Evolutionary conservation across 805 yeast species (phyloP).

Genomic region (Scheffersomyces coipomensis): DNA sequence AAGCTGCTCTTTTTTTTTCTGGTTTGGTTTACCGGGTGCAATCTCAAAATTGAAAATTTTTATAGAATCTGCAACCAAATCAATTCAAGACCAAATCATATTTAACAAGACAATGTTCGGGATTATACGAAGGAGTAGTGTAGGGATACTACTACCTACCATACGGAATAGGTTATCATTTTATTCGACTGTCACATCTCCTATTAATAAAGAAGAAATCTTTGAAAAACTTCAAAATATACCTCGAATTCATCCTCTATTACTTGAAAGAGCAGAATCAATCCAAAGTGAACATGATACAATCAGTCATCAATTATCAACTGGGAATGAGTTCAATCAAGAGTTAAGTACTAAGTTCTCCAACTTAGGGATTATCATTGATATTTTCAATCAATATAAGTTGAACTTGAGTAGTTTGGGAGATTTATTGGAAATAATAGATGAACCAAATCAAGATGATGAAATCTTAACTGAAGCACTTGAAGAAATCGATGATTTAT

Average conservation of each 20-base stretch:
- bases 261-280: constrained; percentile 32
- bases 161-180: too few species aligned
- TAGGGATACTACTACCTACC: too few species aligned
- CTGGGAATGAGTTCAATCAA: constrained; percentile 22
- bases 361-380: constrained; percentile 27
- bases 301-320: constrained; percentile 8
- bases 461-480: constrained; percentile 56
- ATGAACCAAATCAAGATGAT: constrained; percentile 33
- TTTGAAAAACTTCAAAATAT: constrained; percentile 4
- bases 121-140: too few species aligned
- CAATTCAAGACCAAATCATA: too few species aligned
- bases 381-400: constrained; percentile 27
- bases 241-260: constrained; percentile 38
- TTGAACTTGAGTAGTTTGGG: constrained; percentile 21
- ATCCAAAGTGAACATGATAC: constrained; percentile 25
- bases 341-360: constrained; percentile 32
- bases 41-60: too few species aligned
- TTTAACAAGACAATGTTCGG: too few species aligned
- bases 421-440: constrained; percentile 23
- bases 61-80: too few species aligned
- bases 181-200: too few species aligned
- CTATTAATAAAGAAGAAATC: constrained; percentile 1
- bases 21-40: too few species aligned
- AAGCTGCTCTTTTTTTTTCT: too few species aligned
- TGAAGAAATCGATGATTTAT: constrained; percentile 48